Evolutionary conservation across 352 stramenopile genomes (phyloP).

Genomic region (Lagenidium giganteum): DNA sequence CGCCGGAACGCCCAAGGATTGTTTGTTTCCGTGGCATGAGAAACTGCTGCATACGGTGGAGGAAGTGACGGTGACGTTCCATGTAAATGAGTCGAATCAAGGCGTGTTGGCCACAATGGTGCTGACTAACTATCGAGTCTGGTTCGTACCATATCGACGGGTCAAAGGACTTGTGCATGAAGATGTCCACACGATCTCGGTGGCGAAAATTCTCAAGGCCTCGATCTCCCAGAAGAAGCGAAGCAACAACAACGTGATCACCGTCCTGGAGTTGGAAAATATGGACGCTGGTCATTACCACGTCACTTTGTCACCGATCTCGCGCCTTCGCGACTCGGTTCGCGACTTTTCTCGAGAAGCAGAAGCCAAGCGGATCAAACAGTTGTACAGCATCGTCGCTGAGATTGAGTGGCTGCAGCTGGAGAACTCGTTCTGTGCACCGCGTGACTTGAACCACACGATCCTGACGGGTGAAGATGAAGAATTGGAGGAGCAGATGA

Average conservation of each 20-base stretch:
- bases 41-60: conserved; percentile 83
- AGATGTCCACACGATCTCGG: conserved; percentile 75
- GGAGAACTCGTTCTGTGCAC: conserved; percentile 82
- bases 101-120: conserved; percentile 75
- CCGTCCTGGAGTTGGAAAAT: conserved; percentile 72
- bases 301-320: conserved; percentile 79
- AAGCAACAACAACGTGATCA: conserved; percentile 75
- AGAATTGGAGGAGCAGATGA: conserved; percentile 50
- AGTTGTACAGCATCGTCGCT: conserved; percentile 66
- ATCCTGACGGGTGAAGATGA: conserved; percentile 41
- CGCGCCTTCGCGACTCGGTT: conserved; percentile 58
- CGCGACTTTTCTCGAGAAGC: conserved; percentile 65
- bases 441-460: conserved; percentile 68
- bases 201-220: conserved; percentile 76
- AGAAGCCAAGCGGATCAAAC: conserved; percentile 76
- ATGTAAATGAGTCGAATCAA: conserved; percentile 84
- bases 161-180: conserved; percentile 73
- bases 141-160: conserved; percentile 78
- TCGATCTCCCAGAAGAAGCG: conserved; percentile 77
- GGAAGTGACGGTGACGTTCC: conserved; percentile 84
- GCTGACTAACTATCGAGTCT: conserved; percentile 80
- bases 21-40: conserved; percentile 78
- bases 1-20: conserved; percentile 61
- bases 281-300: conserved; percentile 85
- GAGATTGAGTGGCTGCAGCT: conserved; percentile 83